These are phyloP conservation scores for Talaromyces sp. DNA, from an alignment of 2,329 filamentous ascomycete genomes.

Conservation along the genomic window DNA sequence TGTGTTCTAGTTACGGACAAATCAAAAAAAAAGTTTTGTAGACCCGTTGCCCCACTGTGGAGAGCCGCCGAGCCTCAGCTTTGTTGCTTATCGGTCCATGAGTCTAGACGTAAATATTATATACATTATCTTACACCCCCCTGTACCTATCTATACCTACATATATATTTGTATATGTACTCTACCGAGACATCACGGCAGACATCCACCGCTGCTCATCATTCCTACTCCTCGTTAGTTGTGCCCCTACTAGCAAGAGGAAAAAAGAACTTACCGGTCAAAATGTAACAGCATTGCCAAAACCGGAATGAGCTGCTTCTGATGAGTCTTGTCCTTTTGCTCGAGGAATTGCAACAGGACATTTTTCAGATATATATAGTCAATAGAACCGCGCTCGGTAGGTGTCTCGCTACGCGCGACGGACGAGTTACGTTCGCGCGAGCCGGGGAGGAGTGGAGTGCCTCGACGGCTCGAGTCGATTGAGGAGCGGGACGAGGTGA, in stretches of 20 bases:
- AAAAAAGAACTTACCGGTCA: constrained; percentile 50
- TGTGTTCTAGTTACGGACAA: background rate
- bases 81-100: background rate
- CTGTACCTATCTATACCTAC: background rate
- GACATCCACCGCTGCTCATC: constrained; percentile 87
- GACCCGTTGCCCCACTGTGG: background rate
- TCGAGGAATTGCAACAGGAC: constrained; percentile 65
- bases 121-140: background rate
- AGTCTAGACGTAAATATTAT: background rate
- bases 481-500: constrained; percentile 57
- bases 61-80: background rate
- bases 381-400: constrained; percentile 38
- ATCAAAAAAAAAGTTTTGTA: background rate
- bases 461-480: constrained; percentile 52
- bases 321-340: constrained; percentile 65
- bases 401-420: constrained; percentile 38
- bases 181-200: constrained; percentile 59
- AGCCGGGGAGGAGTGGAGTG: constrained; percentile 44
- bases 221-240: constrained; percentile 43
- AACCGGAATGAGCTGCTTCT: constrained; percentile 64
- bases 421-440: constrained; percentile 34
- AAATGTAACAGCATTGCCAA: constrained; percentile 65
- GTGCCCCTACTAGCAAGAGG: background rate
- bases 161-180: background rate
- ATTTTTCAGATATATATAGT: constrained; percentile 65